Evolutionary conservation across 1,139 yeast species (phyloP).

Genomic region (Kodamaea arcana): DNA sequence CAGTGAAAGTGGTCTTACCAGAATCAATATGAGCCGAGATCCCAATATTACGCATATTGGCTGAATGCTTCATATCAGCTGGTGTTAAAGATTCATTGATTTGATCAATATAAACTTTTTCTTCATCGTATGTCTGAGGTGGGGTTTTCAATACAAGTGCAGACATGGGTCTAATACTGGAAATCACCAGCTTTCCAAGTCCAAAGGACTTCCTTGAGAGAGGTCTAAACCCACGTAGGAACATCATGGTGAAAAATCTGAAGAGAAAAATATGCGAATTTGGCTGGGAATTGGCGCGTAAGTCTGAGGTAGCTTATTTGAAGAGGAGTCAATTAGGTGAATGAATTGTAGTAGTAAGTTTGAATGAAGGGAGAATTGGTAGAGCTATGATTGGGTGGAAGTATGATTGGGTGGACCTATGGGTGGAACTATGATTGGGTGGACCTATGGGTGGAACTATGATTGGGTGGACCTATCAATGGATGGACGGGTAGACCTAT

Average conservation of each 20-base stretch:
- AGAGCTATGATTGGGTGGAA: too few relatives aligned
- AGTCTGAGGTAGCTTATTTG: too few relatives aligned
- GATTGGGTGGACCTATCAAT: too few relatives aligned
- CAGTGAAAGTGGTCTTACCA: conserved; percentile 88
- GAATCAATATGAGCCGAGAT: conserved; percentile 92
- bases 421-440: too few relatives aligned
- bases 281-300: too few relatives aligned
- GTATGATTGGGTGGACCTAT: too few relatives aligned
- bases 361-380: too few relatives aligned
- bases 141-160: conserved; percentile 7
- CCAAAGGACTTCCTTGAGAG: not conserved
- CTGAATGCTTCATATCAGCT: conserved; percentile 53
- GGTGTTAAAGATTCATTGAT: conserved; percentile 51
- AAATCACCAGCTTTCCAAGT: too few relatives aligned
- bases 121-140: conserved; percentile 62
- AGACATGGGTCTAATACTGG: not conserved
- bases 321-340: too few relatives aligned
- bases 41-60: conserved; percentile 85
- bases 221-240: conserved; percentile 1
- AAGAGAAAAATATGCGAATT: not conserved
- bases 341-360: too few relatives aligned
- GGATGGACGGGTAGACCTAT: too few relatives aligned
- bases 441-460: too few relatives aligned
- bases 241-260: not conserved
- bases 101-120: conserved; percentile 61